These are phyloP conservation scores for Paraphoma chrysanthemicola DNA, from an alignment of 2,329 filamentous ascomycete genomes.

Conservation along the genomic window DNA sequence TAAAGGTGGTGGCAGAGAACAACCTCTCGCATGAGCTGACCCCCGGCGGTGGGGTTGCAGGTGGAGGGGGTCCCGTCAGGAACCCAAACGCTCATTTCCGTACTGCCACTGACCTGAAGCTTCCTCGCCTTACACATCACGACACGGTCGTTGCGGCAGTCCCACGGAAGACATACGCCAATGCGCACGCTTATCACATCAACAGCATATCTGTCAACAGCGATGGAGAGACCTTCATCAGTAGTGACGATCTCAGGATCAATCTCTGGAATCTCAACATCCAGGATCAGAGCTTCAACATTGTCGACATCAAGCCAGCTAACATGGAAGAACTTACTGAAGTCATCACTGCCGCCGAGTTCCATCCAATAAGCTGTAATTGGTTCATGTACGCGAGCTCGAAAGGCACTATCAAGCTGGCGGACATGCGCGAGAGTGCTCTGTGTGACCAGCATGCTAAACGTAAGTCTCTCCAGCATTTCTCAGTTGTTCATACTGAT, in stretches of 20 bases:
- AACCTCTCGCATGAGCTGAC: constrained; percentile 96
- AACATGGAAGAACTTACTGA: constrained; percentile 99
- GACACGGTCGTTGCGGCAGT: constrained; percentile 98
- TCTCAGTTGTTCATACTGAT: background rate
- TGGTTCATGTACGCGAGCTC: constrained; percentile 99
- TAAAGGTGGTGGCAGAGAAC: constrained; percentile 99
- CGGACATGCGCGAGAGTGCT: constrained; percentile 97
- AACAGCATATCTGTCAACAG: constrained; percentile 99
- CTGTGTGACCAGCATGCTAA: constrained; percentile 96
- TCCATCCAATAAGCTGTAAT: constrained; percentile 96
- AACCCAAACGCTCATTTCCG: constrained; percentile 78
- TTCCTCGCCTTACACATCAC: constrained; percentile 95
- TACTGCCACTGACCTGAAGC: constrained; percentile 82
- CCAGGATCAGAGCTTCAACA: constrained; percentile 99
- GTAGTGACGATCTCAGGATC: constrained; percentile 95
- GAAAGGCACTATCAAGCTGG: constrained; percentile 98
- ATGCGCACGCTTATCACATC: constrained; percentile 99
- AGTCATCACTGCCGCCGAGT: constrained; percentile 97
- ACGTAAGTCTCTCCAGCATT: constrained; percentile 65
- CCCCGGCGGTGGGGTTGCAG: constrained; percentile 71
- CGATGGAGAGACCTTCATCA: constrained; percentile 98
- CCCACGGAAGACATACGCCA: constrained; percentile 93
- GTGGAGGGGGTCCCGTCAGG: constrained; percentile 79
- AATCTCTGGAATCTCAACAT: constrained; percentile 99
- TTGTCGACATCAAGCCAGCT: constrained; percentile 98